Evolutionary conservation across 2,329 filamentous ascomycete species (phyloP).

Genomic region (Lachnellula arida): DNA sequence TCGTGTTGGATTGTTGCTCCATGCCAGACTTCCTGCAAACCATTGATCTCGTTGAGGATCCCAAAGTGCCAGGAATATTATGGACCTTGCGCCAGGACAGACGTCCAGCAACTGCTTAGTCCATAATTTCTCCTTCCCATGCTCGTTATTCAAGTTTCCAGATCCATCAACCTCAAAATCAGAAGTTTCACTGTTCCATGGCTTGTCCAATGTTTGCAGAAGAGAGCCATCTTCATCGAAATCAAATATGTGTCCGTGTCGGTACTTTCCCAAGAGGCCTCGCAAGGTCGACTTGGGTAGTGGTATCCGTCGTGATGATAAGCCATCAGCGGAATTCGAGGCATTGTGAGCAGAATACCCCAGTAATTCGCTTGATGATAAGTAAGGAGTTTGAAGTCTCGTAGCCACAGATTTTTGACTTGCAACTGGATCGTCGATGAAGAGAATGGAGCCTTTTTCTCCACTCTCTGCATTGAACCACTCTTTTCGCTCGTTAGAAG

Average conservation of each 20-base stretch:
- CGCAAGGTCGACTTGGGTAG: slow-evolving; percentile 13
- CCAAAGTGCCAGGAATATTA: slow-evolving; percentile 45
- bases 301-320: background rate
- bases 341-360: background rate
- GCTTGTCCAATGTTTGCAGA: background rate
- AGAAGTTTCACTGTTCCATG: background rate
- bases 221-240: slow-evolving; percentile 15
- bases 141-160: background rate
- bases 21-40: slow-evolving; percentile 45
- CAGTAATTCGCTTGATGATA: slow-evolving; percentile 1
- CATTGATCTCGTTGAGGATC: slow-evolving; percentile 40
- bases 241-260: slow-evolving; percentile 21
- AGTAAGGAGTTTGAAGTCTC: background rate
- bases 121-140: slow-evolving; percentile 5
- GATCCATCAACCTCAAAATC: background rate
- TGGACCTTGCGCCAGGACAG: slow-evolving; percentile 39
- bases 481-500: background rate
- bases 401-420: background rate
- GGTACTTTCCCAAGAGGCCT: slow-evolving; percentile 16
- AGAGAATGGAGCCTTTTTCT: background rate
- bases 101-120: slow-evolving; percentile 19
- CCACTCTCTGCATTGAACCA: background rate
- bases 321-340: background rate
- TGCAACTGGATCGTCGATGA: background rate
- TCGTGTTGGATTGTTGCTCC: slow-evolving; percentile 39